Conservation (phyloP, 1,284 basidiomycete genomes). For the Ceratobasidium sp. region DNA sequence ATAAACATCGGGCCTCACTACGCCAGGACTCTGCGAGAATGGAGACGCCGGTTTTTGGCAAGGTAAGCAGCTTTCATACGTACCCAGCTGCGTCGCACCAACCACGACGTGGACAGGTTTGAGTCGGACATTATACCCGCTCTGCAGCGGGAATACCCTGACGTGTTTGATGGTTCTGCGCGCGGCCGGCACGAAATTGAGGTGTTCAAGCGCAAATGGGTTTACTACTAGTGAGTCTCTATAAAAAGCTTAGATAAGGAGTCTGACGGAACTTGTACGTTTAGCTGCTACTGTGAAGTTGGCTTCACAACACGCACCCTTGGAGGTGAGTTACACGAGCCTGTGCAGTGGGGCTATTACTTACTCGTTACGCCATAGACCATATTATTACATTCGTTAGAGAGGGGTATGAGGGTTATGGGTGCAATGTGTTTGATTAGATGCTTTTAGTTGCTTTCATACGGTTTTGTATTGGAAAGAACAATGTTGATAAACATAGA, state of each 20-base stretch:
- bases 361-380: conserved; percentile 57
- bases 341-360: conserved; percentile 11
- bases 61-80: conserved; percentile 53
- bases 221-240: conserved; percentile 66
- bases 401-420: conserved; percentile 67
- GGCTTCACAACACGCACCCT: conserved; percentile 78
- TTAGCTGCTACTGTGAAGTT: conserved; percentile 80
- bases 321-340: conserved; percentile 64
- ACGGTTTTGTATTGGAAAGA: neutral
- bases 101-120: conserved; percentile 61
- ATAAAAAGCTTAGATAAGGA: neutral
- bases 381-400: conserved; percentile 72
- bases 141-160: conserved; percentile 72
- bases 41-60: conserved; percentile 72
- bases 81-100: too few species aligned
- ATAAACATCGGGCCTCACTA: conserved; percentile 88
- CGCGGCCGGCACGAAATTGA: conserved; percentile 72
- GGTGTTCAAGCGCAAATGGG: conserved; percentile 84
- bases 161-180: conserved; percentile 61
- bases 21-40: conserved; percentile 85
- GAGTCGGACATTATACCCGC: conserved; percentile 73
- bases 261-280: neutral
- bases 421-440: conserved; percentile 50
- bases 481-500: neutral
- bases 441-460: neutral